phyloP scores from a whole-genome alignment of 805 yeast species.

The Blastobotrys attinorum region DNA sequence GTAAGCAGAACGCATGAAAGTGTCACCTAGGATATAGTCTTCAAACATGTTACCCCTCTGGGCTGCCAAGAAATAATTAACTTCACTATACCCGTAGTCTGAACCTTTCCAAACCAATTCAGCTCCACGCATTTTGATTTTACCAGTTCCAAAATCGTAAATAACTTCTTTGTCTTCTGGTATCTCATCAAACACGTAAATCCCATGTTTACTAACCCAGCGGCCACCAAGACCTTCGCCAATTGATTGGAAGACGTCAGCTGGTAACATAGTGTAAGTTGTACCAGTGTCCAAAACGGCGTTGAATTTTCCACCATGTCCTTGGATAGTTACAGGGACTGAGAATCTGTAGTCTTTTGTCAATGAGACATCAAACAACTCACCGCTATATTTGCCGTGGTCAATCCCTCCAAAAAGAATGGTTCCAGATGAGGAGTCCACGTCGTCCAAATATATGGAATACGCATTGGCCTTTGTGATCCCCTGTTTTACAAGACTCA shows the following conservation, averaged over 20 bases:
- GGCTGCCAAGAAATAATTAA: slow-evolving; percentile 1
- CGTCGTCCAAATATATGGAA: slow-evolving; percentile 49
- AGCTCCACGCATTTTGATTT: slow-evolving; percentile 18
- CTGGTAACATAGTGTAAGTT: slow-evolving; percentile 20
- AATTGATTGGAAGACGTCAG: slow-evolving; percentile 23
- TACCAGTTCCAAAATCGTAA: slow-evolving; percentile 5
- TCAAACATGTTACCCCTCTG: no score
- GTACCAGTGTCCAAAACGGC: slow-evolving; percentile 22
- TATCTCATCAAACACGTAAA: slow-evolving; percentile 3
- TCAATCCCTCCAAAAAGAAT: slow-evolving; percentile 45
- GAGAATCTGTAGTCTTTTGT: slow-evolving; percentile 12
- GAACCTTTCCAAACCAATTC: slow-evolving; percentile 16
- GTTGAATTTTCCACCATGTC: slow-evolving; percentile 9
- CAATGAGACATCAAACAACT: slow-evolving; percentile 29
- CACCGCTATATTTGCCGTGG: slow-evolving; percentile 35
- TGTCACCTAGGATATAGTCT: slow-evolving; percentile 40
- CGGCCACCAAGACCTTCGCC: slow-evolving; percentile 31
- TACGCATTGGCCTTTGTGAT: slow-evolving; percentile 46
- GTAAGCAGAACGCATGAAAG: slow-evolving; percentile 54
- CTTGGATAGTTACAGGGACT: slow-evolving; percentile 14
- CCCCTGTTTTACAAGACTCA: slow-evolving; percentile 46
- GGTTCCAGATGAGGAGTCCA: slow-evolving; percentile 19
- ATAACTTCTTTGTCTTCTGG: neutral
- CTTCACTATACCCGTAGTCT: neutral
- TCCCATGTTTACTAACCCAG: neutral